A percentile compares a stretch with the other conserved stretches of the same genome.
Evolutionary conservation across 2,329 filamentous ascomycete species (phyloP).

Genomic region (Dactylellina leptospora): DNA sequence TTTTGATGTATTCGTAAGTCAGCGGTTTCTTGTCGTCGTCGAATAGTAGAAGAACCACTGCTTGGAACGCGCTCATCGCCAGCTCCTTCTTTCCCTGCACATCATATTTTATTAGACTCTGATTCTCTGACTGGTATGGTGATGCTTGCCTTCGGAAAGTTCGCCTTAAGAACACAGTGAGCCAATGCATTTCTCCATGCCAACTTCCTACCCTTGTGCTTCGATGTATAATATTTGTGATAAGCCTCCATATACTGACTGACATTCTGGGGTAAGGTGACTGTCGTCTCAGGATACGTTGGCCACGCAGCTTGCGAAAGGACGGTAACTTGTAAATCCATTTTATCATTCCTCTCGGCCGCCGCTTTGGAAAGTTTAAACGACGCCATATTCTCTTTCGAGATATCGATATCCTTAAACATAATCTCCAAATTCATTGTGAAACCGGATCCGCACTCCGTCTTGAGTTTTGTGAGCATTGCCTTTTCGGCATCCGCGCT

Average conservation of each 20-base stretch:
- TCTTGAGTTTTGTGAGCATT: slow-evolving; percentile 77
- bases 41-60: slow-evolving; percentile 88
- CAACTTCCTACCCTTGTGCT: slow-evolving; percentile 86
- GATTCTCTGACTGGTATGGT: not conserved
- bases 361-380: slow-evolving; percentile 76
- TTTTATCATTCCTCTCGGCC: slow-evolving; percentile 64
- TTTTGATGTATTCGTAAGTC: slow-evolving; percentile 77
- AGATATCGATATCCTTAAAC: slow-evolving; percentile 98
- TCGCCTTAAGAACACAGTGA: slow-evolving; percentile 84
- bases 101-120: not conserved
- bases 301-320: slow-evolving; percentile 94
- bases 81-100: slow-evolving; percentile 84
- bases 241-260: slow-evolving; percentile 80
- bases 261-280: slow-evolving; percentile 79
- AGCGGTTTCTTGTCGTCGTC: slow-evolving; percentile 69
- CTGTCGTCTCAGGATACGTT: slow-evolving; percentile 78
- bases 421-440: slow-evolving; percentile 98
- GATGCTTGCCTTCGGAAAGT: slow-evolving; percentile 70
- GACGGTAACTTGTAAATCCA: slow-evolving; percentile 86
- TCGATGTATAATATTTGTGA: slow-evolving; percentile 83
- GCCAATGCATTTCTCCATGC: slow-evolving; percentile 94
- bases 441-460: slow-evolving; percentile 89
- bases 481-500: slow-evolving; percentile 94
- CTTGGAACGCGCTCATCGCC: slow-evolving; percentile 89
- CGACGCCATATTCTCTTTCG: slow-evolving; percentile 88